phyloP scores from a whole-genome alignment of 2,329 filamentous ascomycete genomes.

The Stromatinia cepivora region DNA sequence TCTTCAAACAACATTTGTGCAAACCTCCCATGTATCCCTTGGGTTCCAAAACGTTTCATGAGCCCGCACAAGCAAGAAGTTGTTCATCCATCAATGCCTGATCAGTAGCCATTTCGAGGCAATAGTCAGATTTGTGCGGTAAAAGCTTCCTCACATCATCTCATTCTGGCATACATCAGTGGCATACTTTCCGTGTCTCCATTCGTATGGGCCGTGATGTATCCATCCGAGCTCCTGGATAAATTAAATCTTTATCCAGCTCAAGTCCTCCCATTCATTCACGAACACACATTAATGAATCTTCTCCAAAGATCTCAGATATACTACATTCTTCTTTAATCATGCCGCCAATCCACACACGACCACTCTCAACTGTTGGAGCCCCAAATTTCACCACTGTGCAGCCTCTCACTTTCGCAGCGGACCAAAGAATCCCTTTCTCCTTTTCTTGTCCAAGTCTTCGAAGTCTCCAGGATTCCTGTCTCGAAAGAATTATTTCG shows the following conservation, averaged over 20 bases:
- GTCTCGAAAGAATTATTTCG: slow-evolving; percentile 43
- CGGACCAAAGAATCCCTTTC: slow-evolving; percentile 74
- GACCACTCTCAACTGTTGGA: slow-evolving; percentile 74
- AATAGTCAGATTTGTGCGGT: background rate
- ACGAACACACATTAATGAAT: slow-evolving; percentile 74
- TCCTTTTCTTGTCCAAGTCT: slow-evolving; percentile 60
- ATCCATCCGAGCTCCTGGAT: background rate
- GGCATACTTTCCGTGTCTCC: background rate
- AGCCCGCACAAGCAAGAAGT: background rate
- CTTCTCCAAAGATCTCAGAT: slow-evolving; percentile 70
- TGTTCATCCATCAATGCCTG: background rate
- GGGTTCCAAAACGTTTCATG: background rate
- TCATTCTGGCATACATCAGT: no score
- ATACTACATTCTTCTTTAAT: slow-evolving; percentile 73
- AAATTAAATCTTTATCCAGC: background rate
- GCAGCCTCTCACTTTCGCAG: slow-evolving; percentile 76
- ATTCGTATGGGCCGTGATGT: background rate
- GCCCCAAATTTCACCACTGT: slow-evolving; percentile 91
- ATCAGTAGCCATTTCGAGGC: background rate
- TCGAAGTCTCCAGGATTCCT: slow-evolving; percentile 54
- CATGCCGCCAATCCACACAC: slow-evolving; percentile 77
- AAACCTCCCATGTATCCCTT: background rate
- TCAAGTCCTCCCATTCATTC: slow-evolving; percentile 37
- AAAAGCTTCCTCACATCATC: background rate
- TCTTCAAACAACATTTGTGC: background rate